Evolutionary conservation across 257 asterid genomes (phyloP), one percentile per base, ranked within the genome.

Genomic region (Jacaranda mimosifolia): DNA sequence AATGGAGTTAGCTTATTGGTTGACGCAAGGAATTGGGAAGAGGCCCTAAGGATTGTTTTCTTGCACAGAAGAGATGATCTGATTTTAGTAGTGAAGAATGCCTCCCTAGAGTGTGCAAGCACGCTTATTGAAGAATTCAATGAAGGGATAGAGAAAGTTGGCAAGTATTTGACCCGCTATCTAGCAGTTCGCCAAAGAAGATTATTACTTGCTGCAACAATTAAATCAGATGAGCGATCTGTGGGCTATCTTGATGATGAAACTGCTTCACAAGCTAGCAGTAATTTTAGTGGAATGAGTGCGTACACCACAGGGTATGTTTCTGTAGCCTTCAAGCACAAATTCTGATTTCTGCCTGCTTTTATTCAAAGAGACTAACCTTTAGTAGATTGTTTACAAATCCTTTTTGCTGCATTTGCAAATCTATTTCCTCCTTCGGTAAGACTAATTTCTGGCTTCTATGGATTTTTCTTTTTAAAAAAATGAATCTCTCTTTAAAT

Each of bases 211-310:
- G 96, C 98, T 74, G 97, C 97, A 59, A 90, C 88, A 57, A 88
- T 96, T 70, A 89, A 90, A 85, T 83, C 94, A 12, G 97, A 90
- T 32, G 97, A 86, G 80, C 87, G 38, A 26, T 79, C 94, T 13
- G 46, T 80, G 52, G 83, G 73, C 67, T 91, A 86, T 71, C 83
- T 88, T 84, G 96, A 93, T 78, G 97, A 96, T 87, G 99, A 93
- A 79, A 91, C 92, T 63, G 86, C 98, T 81, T 96, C 99, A 43
- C 97, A 91, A 88, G 87, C 95, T 63, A 91, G 97, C 90, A 93
- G 97, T 84, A 93, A 79, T 83, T 88, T 96, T 82, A 96, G 99
- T 85, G 99, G 96, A 83, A 91, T 95, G 99, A 95, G 99, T 64
- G 98, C 99, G 46, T 96, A 96, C 89, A 90, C 98, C 77, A 83